Conservation (phyloP, 805 yeast species). For the Sugiyamaella boreocaroliniensis region DNA sequence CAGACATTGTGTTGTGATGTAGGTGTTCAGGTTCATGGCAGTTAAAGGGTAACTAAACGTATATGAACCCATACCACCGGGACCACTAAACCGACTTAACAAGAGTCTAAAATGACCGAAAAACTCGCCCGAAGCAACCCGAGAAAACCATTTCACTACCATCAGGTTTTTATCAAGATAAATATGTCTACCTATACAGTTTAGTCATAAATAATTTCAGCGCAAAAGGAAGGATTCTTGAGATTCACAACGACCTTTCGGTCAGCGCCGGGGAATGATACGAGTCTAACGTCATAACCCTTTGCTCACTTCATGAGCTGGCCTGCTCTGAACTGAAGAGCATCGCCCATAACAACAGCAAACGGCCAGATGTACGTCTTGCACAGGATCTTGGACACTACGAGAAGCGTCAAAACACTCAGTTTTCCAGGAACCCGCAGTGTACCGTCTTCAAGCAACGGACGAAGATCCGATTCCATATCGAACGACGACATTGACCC, state of each 20-base stretch:
- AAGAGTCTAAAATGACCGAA: too few relatives aligned
- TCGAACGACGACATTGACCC: not conserved
- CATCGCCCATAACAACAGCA: conserved; percentile 23
- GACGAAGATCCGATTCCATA: not conserved
- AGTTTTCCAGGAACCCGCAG: conserved; percentile 9
- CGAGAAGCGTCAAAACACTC: conserved; percentile 18
- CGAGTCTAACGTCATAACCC: too few relatives aligned
- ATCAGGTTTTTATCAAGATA: not conserved
- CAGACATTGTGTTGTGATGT: conserved; percentile 9
- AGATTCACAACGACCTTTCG: too few relatives aligned
- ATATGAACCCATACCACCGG: too few relatives aligned
- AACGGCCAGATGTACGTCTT: conserved; percentile 23
- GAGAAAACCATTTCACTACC: too few relatives aligned
- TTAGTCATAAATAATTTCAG: not conserved
- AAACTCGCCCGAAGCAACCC: too few relatives aligned
- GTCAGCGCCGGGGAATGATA: too few relatives aligned
- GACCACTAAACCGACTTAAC: too few relatives aligned
- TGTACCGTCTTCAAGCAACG: conserved; percentile 8
- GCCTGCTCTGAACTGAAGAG: conserved; percentile 15
- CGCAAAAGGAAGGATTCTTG: not conserved
- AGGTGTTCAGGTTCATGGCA: too few relatives aligned
- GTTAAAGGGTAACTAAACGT: too few relatives aligned
- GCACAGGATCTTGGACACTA: conserved; percentile 18
- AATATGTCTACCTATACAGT: not conserved
- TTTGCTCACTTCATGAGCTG: conserved; percentile 5